Percentiles rank a stretch among this genome's conserved stretches.
phyloP scores from a whole-genome alignment of 176 grass and related monocot species.

The Oryza coarctata region DNA sequence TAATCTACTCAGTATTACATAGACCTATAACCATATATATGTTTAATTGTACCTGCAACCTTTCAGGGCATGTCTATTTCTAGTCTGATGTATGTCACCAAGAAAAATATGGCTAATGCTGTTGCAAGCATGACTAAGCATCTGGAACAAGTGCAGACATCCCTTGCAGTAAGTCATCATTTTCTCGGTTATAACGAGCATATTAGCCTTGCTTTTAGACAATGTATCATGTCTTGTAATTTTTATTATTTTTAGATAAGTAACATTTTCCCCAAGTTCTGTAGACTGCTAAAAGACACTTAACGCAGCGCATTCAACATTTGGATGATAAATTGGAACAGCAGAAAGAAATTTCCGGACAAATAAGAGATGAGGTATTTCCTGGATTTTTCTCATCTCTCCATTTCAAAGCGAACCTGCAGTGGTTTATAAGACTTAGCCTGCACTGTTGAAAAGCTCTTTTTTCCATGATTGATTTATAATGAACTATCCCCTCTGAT shows the following conservation, averaged over 20 bases:
- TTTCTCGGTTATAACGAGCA: background rate
- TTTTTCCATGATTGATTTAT: background rate
- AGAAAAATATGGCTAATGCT: conserved; percentile 72
- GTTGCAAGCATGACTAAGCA: conserved; percentile 83
- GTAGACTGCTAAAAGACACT: conserved; percentile 73
- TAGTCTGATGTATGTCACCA: conserved; percentile 88
- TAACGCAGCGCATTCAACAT: conserved; percentile 69
- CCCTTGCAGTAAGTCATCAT: conserved; percentile 69
- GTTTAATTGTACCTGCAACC: background rate
- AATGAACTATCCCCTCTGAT: background rate
- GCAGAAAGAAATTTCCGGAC: conserved; percentile 69
- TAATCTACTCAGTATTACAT: background rate
- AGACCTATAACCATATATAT: background rate
- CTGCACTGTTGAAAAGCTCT: background rate
- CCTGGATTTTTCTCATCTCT: background rate
- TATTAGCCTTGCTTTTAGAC: background rate
- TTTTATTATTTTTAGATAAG: background rate
- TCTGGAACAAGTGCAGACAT: conserved; percentile 67
- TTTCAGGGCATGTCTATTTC: conserved; percentile 71
- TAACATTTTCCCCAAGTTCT: conserved; percentile 12
- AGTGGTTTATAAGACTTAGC: background rate
- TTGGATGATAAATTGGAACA: conserved; percentile 84
- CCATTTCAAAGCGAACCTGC: background rate
- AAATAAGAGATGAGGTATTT: conserved; percentile 71
- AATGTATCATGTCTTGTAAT: background rate